Percentiles rank a stretch among this genome's conserved stretches.
These are phyloP conservation scores for Pythium diclinum DNA, from an alignment of 352 stramenopile genomes.

Conservation along the genomic window DNA sequence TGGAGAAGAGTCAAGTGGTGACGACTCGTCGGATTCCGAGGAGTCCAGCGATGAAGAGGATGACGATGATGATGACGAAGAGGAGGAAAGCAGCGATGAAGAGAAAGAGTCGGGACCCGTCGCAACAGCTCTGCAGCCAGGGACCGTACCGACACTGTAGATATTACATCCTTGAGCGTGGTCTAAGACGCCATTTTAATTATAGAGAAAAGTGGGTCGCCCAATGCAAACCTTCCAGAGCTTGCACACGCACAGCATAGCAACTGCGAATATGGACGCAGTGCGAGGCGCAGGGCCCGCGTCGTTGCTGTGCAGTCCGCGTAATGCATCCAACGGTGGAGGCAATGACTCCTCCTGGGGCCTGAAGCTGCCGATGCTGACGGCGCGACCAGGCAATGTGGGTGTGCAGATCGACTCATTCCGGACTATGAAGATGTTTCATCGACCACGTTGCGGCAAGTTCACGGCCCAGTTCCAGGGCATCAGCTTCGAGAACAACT, in stretches of 20 bases:
- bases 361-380: slow-evolving; percentile 47
- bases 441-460: slow-evolving; percentile 48
- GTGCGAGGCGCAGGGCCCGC: slow-evolving; percentile 17
- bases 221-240: background rate
- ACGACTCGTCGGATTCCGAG: slow-evolving; percentile 5
- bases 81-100: slow-evolving; percentile 5
- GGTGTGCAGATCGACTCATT: slow-evolving; percentile 76
- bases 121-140: background rate
- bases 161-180: background rate
- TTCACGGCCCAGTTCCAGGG: slow-evolving; percentile 75
- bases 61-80: slow-evolving; percentile 20
- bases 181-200: slow-evolving; percentile 2
- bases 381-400: slow-evolving; percentile 64
- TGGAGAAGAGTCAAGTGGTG: slow-evolving; percentile 20
- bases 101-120: background rate
- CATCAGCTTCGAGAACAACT: slow-evolving; percentile 59
- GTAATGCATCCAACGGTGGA: background rate
- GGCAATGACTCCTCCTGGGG: background rate
- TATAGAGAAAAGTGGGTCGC: slow-evolving; percentile 10
- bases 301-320: background rate
- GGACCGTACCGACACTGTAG: background rate
- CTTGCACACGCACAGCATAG: slow-evolving; percentile 10
- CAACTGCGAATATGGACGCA: slow-evolving; percentile 25
- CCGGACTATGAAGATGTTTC: slow-evolving; percentile 52
- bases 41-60: slow-evolving; percentile 28